These are phyloP conservation scores for Lepidopterella palustris DNA, from an alignment of 495 filamentous ascomycete genomes.

Conservation along the genomic window DNA sequence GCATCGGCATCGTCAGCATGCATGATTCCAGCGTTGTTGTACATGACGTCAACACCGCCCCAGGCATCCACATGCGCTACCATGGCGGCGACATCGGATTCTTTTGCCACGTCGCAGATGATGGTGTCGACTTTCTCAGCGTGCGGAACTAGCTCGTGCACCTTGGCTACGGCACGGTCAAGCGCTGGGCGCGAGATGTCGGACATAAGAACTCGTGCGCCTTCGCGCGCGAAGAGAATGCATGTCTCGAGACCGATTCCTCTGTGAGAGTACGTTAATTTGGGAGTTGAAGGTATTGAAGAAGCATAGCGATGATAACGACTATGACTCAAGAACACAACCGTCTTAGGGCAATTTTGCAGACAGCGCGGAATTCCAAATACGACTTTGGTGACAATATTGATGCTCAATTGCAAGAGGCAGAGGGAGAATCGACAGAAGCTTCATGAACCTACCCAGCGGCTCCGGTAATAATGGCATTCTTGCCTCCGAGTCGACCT, in stretches of 20 bases:
- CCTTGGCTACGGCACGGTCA: conserved; percentile 59
- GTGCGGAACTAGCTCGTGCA: conserved; percentile 62
- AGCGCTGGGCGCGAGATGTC: conserved; percentile 74
- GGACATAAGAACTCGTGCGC: conserved; percentile 76
- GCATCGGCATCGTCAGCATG: conserved; percentile 83
- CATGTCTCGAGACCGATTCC: conserved; percentile 94
- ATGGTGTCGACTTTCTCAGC: conserved; percentile 54
- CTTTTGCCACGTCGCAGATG: conserved; percentile 62
- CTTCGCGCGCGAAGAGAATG: conserved; percentile 87
- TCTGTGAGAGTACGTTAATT: conserved; percentile 43
- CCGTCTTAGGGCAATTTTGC: too few species aligned
- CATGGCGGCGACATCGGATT: conserved; percentile 62
- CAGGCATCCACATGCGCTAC: conserved; percentile 69
- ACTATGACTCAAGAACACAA: too few species aligned
- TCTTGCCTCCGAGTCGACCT: conserved; percentile 75
- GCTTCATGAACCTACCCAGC: conserved; percentile 63
- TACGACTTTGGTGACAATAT: too few species aligned
- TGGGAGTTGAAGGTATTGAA: too few species aligned
- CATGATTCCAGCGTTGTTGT: conserved; percentile 99
- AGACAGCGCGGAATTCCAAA: too few species aligned
- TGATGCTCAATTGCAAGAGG: not conserved
- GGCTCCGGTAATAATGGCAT: conserved; percentile 88
- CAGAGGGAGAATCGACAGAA: not conserved
- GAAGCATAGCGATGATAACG: too few species aligned
- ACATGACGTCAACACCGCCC: conserved; percentile 93